phyloP scores from a whole-genome alignment of 2,329 filamentous ascomycete species.

The Aureobasidium namibiae region DNA sequence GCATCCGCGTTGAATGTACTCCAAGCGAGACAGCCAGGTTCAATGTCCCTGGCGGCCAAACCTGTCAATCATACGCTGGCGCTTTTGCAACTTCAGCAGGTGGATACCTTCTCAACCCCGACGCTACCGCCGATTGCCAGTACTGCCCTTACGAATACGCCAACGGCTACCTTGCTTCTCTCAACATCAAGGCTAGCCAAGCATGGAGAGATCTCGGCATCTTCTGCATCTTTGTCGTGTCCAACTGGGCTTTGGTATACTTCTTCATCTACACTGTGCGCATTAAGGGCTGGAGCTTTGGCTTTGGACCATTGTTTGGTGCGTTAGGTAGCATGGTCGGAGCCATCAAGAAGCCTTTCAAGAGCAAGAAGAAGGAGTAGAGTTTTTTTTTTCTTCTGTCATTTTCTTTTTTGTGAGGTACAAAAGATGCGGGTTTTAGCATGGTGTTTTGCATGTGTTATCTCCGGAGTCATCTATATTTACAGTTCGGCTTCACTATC shows the following conservation, averaged over 20 bases:
- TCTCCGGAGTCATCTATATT: background rate
- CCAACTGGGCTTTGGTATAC: conserved; percentile 59
- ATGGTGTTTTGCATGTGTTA: background rate
- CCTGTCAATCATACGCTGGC: conserved; percentile 57
- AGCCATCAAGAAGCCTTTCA: conserved; percentile 28
- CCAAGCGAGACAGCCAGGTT: conserved; percentile 55
- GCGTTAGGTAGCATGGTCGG: conserved; percentile 34
- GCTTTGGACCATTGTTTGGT: conserved; percentile 51
- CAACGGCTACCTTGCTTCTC: conserved; percentile 54
- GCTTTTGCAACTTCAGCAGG: conserved; percentile 46
- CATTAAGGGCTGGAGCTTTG: conserved; percentile 63
- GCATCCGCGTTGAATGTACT: conserved; percentile 37
- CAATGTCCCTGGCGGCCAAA: conserved; percentile 54
- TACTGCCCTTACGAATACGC: conserved; percentile 64
- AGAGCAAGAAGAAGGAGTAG: conserved; percentile 13
- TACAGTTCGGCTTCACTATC: background rate
- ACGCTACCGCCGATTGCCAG: conserved; percentile 52
- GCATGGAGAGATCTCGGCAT: conserved; percentile 70
- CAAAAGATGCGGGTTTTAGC: background rate
- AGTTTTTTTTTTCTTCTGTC: background rate
- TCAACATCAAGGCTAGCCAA: conserved; percentile 48
- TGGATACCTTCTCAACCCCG: conserved; percentile 58
- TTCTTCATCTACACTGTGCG: conserved; percentile 71
- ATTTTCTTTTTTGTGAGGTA: background rate
- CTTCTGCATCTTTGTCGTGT: conserved; percentile 61